Conservation (phyloP, 164 flowering plant genomes). For the Macadamia tetraphylla region DNA sequence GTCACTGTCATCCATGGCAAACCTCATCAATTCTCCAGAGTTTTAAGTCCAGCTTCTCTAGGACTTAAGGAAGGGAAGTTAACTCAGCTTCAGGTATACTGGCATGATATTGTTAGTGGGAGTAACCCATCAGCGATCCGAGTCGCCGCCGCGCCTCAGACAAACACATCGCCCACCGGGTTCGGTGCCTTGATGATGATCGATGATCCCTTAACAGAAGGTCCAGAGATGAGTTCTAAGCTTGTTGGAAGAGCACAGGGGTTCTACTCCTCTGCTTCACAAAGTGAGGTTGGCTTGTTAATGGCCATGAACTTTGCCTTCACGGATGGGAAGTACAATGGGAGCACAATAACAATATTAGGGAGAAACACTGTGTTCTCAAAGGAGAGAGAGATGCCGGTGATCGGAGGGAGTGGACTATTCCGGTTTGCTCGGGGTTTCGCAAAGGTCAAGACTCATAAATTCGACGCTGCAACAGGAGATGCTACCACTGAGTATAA, state of each 20-base stretch:
- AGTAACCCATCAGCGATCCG: constrained; percentile 22
- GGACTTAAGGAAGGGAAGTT: constrained; percentile 15
- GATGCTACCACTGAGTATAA: constrained; percentile 20
- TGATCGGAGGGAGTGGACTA: constrained; percentile 31
- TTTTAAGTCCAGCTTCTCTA: background rate
- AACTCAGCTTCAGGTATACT: constrained; percentile 23
- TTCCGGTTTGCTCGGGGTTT: constrained; percentile 29
- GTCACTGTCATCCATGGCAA: background rate
- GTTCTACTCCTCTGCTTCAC: constrained; percentile 17
- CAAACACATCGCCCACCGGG: constrained; percentile 6
- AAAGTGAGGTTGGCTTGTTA: constrained; percentile 7
- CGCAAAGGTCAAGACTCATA: constrained; percentile 19
- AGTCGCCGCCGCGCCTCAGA: constrained; percentile 17
- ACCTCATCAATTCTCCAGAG: constrained; percentile 1
- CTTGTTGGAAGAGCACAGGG: constrained; percentile 30
- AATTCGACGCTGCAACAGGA: constrained; percentile 4
- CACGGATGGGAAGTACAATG: constrained; percentile 20
- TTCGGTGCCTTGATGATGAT: constrained; percentile 23
- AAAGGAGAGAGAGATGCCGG: constrained; percentile 29
- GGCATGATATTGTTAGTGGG: constrained; percentile 32
- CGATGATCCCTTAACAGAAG: constrained; percentile 29
- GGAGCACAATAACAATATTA: constrained; percentile 25
- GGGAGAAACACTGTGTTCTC: constrained; percentile 21
- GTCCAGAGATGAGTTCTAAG: constrained; percentile 20
- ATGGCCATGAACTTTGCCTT: constrained; percentile 26